A percentile compares a stretch with the other conserved stretches of the same genome.
These are phyloP conservation scores for Ogataea sp. DNA, from an alignment of 805 yeast genomes.

Conservation along the genomic window DNA sequence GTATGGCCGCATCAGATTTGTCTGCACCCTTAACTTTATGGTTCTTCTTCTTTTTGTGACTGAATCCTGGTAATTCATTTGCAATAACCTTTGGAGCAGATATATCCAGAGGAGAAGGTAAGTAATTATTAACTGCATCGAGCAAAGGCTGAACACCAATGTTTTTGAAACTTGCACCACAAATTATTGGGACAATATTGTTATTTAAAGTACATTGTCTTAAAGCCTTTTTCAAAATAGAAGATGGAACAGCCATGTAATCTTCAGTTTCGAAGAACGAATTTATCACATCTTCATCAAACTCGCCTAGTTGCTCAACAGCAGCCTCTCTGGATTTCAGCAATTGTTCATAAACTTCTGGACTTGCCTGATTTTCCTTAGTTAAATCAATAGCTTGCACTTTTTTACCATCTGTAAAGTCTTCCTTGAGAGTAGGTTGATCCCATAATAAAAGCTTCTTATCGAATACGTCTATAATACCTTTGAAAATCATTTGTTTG, in stretches of 20 bases:
- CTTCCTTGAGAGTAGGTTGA: conserved; percentile 10
- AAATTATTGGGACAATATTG: conserved; percentile 67
- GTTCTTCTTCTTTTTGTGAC: conserved; percentile 10
- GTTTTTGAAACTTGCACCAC: conserved; percentile 89
- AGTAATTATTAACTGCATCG: conserved; percentile 69
- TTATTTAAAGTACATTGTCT: conserved; percentile 52
- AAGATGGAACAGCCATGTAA: conserved; percentile 55
- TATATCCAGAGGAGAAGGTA: conserved; percentile 77
- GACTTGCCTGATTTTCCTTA: conserved; percentile 15
- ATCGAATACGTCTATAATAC: conserved; percentile 70
- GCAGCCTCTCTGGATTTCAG: conserved; percentile 58
- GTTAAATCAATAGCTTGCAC: conserved; percentile 40
- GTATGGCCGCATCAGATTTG: conserved; percentile 12
- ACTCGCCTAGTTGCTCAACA: conserved; percentile 77
- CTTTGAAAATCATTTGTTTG: conserved; percentile 40
- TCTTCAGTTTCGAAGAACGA: conserved; percentile 70
- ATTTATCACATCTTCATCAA: conserved; percentile 72
- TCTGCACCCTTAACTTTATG: conserved; percentile 5
- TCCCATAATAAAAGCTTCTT: conserved; percentile 51
- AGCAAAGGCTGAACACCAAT: conserved; percentile 92
- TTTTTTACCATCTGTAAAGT: conserved; percentile 35
- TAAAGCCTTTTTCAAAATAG: conserved; percentile 49
- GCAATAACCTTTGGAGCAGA: conserved; percentile 42
- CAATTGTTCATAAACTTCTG: conserved; percentile 38
- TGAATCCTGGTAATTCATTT: not conserved